Evolutionary conservation across 768 basidiomycete genomes (phyloP).

Genomic region (Galerina sulciceps): DNA sequence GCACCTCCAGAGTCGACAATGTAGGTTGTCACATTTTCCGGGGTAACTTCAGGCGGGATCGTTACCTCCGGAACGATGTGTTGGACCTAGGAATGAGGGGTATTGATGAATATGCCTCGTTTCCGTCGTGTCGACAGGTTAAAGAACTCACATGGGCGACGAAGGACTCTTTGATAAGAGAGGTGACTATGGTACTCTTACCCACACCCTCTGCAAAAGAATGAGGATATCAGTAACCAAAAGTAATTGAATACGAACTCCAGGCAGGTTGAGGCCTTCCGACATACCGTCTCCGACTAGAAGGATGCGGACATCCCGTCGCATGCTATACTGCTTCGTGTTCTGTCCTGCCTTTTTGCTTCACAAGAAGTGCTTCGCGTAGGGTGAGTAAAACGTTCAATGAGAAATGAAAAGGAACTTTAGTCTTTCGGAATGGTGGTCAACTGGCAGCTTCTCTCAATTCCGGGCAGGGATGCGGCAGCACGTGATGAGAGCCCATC

Average conservation of each 20-base stretch:
- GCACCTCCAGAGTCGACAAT: conserved; percentile 96
- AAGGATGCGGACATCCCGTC: conserved; percentile 92
- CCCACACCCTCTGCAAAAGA: conserved; percentile 84
- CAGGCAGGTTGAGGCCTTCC: not conserved
- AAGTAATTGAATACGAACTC: not conserved
- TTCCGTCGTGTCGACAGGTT: not conserved
- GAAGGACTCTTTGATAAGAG: conserved; percentile 94
- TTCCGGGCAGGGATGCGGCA: no score
- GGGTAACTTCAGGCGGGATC: conserved; percentile 95
- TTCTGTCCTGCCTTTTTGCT: not conserved
- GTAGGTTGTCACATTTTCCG: conserved; percentile 96
- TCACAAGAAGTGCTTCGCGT: not conserved
- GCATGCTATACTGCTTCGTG: conserved; percentile 46
- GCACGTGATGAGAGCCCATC: not conserved
- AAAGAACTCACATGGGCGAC: conserved; percentile 74
- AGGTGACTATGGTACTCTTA: conserved; percentile 96
- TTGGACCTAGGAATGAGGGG: conserved; percentile 67
- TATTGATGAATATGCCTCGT: not conserved
- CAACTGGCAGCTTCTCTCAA: no score
- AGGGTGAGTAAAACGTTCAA: no score
- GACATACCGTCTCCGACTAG: conserved; percentile 90
- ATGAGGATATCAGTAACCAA: conserved; percentile 16
- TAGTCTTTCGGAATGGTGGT: no score
- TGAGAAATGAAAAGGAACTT: no score
- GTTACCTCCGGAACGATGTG: conserved; percentile 96